phyloP scores from a whole-genome alignment of 1,284 basidiomycete species.

The Phylloboletellus chloephorus region DNA sequence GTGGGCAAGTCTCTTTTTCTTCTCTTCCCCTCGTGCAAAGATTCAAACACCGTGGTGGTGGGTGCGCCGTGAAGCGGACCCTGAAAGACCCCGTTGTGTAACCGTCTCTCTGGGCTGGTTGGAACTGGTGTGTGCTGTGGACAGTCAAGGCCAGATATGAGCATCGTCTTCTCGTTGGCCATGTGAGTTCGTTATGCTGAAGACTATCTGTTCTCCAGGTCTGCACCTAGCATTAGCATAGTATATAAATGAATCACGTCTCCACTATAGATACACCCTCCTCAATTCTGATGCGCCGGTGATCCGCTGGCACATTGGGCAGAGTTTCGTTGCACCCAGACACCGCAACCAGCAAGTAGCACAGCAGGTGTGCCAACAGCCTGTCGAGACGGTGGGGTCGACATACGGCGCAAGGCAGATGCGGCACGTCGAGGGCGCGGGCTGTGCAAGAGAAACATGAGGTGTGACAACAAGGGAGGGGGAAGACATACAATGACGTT shows the following conservation, averaged over 20 bases:
- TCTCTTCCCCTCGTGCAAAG: conserved; percentile 32
- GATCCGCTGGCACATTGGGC: conserved; percentile 80
- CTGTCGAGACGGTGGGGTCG: conserved; percentile 75
- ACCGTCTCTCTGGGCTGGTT: conserved; percentile 47
- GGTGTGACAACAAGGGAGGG: neutral
- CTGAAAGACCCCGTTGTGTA: conserved; percentile 41
- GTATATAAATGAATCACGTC: conserved; percentile 1
- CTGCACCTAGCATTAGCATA: conserved; percentile 3
- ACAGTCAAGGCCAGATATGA: conserved; percentile 80
- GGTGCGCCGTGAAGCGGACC: conserved; percentile 22
- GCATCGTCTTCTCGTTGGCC: conserved; percentile 12
- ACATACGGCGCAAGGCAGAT: conserved; percentile 72
- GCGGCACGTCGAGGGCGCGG: conserved; percentile 54
- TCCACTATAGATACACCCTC: conserved; percentile 52
- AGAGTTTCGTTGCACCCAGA: conserved; percentile 72
- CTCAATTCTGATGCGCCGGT: conserved; percentile 66
- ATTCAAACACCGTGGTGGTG: conserved; percentile 70
- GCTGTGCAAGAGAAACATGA: conserved; percentile 24
- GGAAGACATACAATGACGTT: conserved; percentile 46
- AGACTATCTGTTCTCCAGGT: neutral
- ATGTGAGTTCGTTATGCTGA: conserved; percentile 10
- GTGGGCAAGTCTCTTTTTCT: conserved; percentile 13
- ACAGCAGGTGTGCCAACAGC: conserved; percentile 82
- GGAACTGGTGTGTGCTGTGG: conserved; percentile 44
- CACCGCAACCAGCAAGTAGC: conserved; percentile 74